Percentiles rank a stretch among this genome's conserved stretches.
Conservation (phyloP, 768 basidiomycete genomes). For the Lactarius quietus region DNA sequence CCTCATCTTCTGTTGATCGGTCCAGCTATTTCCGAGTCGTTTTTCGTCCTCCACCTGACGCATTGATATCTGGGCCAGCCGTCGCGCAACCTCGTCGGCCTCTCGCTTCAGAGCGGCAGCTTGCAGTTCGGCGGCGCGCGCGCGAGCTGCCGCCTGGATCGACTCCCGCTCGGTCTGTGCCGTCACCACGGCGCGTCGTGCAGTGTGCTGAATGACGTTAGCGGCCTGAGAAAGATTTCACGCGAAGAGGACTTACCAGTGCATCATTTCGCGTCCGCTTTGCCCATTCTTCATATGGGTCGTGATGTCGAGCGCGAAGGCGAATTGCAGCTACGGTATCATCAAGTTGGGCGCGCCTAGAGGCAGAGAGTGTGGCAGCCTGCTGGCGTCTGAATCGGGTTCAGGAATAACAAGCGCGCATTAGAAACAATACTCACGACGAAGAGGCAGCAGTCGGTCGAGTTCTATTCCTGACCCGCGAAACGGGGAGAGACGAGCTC, state of each 20-base stretch:
- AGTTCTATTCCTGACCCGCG: background rate
- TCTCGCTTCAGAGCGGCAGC: conserved; percentile 46
- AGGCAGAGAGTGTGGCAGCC: background rate
- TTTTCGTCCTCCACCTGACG: conserved; percentile 47
- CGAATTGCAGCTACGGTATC: conserved; percentile 48
- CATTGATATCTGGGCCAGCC: conserved; percentile 43
- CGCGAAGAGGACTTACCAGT: conserved; percentile 34
- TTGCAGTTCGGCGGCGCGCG: conserved; percentile 32
- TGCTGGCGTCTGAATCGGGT: background rate
- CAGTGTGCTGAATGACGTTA: conserved; percentile 35
- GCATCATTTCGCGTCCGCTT: conserved; percentile 46
- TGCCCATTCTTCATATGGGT: conserved; percentile 52
- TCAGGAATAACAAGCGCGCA: conserved; percentile 4
- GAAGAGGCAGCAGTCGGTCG: background rate
- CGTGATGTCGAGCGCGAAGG: conserved; percentile 41
- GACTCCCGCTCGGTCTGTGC: conserved; percentile 24
- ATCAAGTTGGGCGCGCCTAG: conserved; percentile 37
- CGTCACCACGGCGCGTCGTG: conserved; percentile 34
- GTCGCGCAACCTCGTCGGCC: conserved; percentile 46
- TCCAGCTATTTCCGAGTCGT: conserved; percentile 44
- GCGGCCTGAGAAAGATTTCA: background rate
- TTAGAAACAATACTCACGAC: conserved; percentile 10
- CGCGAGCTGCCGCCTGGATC: conserved; percentile 26
- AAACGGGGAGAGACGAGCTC: background rate
- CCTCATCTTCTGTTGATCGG: conserved; percentile 40